Base-by-base conservation (phyloP, 306 rosid species). In the barrel medic (Medicago truncatula) region DNA sequence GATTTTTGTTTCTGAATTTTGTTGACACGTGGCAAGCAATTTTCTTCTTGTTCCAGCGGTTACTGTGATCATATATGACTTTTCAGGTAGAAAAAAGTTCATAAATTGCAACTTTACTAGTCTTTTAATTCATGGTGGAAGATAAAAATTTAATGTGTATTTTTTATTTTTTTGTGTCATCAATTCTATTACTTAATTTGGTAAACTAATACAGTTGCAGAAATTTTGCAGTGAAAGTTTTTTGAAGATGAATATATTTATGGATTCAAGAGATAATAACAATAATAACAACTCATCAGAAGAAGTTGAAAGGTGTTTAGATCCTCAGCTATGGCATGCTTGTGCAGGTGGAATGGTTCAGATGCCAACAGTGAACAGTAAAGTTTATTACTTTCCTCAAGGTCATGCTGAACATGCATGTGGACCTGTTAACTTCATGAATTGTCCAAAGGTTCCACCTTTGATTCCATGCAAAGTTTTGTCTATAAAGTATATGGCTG, bases 261-360 rank as follows among this genome's bases (percentile, higher is more conserved):
- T 95, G 92, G 97, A 95, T 41, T 75, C 97, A 20, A 92, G 88
- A 44, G 97, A 92, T 78, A 89, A 92, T 16, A 50, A 50, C 6
- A 49, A 14, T 15, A 41, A 40, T 21, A 9, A 10, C 23, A 57
- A 58, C 2, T 58, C 64, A 66, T 16, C 80, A 68, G 86, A 89
- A 77, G 96, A 87, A 72, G 88, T 75, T 58, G 97, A 89, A 5
- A 92, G 80, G 80, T 88, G 89, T 67, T 83, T 96, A 79, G 97
- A 92, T 79, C 90, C 96, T 80, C 93, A 89, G 61, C 82, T 96
- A 54, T 96, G 99, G 98, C 98, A 96, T 80, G 99, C 98, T 28
- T 96, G 99, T 70, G 98, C 99, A 5, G 98, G 99, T 67, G 97
- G 94, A 3, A 96, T 96, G 97, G 93, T 90, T 46, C 97, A 96